Conservation (phyloP, 148 eudicot species). For the Fagopyrum esculentum region DNA sequence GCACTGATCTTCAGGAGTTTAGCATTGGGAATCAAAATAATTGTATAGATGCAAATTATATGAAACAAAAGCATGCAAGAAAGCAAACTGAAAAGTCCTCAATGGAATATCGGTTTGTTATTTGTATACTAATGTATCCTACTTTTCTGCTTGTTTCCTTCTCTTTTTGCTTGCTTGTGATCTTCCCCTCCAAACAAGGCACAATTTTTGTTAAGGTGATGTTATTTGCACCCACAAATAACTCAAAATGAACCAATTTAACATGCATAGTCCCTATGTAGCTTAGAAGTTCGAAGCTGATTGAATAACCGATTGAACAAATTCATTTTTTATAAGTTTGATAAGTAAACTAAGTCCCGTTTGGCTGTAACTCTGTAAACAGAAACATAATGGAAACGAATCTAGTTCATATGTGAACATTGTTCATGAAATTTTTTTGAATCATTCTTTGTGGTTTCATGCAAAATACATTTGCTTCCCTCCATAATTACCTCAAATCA, state of each 20-base stretch:
- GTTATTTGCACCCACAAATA: background rate
- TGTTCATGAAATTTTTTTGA: too few species aligned
- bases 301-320: too few species aligned
- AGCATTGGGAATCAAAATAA: constrained; percentile 7
- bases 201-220: background rate
- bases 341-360: too few species aligned
- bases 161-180: background rate
- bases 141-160: constrained; percentile 9
- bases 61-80: constrained; percentile 10
- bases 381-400: too few species aligned
- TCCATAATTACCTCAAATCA: too few species aligned
- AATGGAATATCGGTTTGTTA: background rate
- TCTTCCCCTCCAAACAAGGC: constrained; percentile 8
- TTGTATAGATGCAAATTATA: constrained; percentile 1
- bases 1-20: constrained; percentile 8
- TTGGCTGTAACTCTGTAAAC: too few species aligned
- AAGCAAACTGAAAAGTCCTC: background rate
- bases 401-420: too few species aligned
- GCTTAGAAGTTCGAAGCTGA: too few species aligned
- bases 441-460: too few species aligned
- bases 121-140: constrained; percentile 5
- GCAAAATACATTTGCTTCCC: too few species aligned
- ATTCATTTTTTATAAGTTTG: too few species aligned
- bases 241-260: background rate
- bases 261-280: too few species aligned